Percentiles rank a stretch among this genome's conserved stretches.
phyloP scores from a whole-genome alignment of 2,329 filamentous ascomycete genomes.

The Aspergillus brasiliensis region DNA sequence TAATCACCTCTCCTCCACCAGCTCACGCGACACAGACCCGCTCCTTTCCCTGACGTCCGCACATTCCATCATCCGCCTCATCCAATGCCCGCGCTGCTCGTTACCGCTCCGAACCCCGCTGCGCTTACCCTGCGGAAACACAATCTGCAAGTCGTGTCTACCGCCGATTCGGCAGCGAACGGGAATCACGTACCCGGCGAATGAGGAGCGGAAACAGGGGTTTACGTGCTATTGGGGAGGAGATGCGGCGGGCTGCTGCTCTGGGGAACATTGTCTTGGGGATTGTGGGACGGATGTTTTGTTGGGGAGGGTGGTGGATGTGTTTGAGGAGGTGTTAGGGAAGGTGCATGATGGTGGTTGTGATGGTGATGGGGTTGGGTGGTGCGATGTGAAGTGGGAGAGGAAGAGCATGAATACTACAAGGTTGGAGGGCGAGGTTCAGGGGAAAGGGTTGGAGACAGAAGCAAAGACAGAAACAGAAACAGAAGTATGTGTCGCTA shows the following conservation, averaged over 20 bases:
- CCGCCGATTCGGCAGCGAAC: slow-evolving; percentile 65
- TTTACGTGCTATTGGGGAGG: slow-evolving; percentile 68
- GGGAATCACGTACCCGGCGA: slow-evolving; percentile 76
- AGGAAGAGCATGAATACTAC: too few species aligned
- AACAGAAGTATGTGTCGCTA: neutral
- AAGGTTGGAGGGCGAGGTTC: neutral
- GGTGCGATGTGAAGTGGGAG: too few species aligned
- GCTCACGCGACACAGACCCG: neutral
- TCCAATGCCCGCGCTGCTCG: slow-evolving; percentile 78
- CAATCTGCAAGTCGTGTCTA: slow-evolving; percentile 74
- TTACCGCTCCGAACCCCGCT: slow-evolving; percentile 67
- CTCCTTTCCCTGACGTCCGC: slow-evolving; percentile 25
- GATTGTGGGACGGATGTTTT: slow-evolving; percentile 80
- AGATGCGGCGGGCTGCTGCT: slow-evolving; percentile 60
- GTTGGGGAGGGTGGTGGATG: slow-evolving; percentile 69
- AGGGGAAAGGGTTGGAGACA: slow-evolving; percentile 3
- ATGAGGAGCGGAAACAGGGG: slow-evolving; percentile 65
- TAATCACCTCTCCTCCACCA: neutral
- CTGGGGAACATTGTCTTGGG: slow-evolving; percentile 70
- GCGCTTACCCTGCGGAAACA: slow-evolving; percentile 79
- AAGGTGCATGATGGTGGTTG: neutral
- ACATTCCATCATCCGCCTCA: slow-evolving; percentile 67
- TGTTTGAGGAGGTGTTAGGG: slow-evolving; percentile 49
- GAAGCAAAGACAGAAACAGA: neutral
- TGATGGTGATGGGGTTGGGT: slow-evolving; percentile 31